Evolutionary conservation across 108 stramenopile genomes (phyloP).

Genomic region (Skeletonema grethae): DNA sequence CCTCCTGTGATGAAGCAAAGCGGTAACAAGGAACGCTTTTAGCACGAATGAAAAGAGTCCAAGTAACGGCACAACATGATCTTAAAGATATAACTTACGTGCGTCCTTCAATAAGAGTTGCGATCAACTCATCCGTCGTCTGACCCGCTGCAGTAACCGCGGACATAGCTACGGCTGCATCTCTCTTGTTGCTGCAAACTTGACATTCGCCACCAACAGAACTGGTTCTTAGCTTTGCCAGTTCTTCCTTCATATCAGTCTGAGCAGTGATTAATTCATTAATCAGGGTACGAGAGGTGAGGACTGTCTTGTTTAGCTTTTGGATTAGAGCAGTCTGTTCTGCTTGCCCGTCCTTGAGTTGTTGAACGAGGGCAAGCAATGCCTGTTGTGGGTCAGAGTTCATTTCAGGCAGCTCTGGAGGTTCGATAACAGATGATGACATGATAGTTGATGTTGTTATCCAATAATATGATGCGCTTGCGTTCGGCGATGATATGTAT

Average conservation of each 20-base stretch:
- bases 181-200: not conserved
- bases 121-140: not conserved
- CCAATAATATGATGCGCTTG: not conserved
- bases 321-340: conserved; percentile 26
- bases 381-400: conserved; percentile 9
- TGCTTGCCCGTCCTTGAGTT: conserved; percentile 24
- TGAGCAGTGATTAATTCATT: conserved; percentile 31
- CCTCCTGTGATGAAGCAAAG: not conserved
- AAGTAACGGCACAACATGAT: not conserved
- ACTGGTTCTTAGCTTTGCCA: conserved; percentile 6
- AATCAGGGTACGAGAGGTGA: conserved; percentile 26
- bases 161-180: not conserved
- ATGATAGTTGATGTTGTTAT: not conserved
- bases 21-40: not conserved
- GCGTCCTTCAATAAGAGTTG: not conserved
- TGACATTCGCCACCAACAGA: not conserved
- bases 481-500: not conserved
- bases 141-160: not conserved
- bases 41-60: not conserved
- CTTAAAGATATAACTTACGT: not conserved
- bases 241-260: conserved; percentile 30
- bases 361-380: conserved; percentile 7
- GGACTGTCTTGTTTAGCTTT: conserved; percentile 27
- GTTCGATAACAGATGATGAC: not conserved
- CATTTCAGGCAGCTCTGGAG: not conserved